phyloP scores from a whole-genome alignment of 805 yeast genomes.

The Nakazawaea wyomingensis region DNA sequence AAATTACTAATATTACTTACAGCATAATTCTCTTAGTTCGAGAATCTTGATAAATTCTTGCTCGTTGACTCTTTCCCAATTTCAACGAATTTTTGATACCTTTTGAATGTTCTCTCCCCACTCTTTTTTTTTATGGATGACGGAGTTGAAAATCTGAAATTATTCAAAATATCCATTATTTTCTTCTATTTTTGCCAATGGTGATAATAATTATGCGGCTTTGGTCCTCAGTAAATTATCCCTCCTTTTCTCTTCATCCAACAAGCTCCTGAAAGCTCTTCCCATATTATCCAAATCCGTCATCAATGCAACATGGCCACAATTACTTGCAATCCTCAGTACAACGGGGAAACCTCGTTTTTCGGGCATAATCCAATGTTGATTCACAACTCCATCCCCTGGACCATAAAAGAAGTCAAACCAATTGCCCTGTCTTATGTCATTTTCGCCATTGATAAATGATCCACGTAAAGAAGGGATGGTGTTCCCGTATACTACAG shows the following conservation, averaged over 20 bases:
- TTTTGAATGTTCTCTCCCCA: background rate
- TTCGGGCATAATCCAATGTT: constrained; percentile 78
- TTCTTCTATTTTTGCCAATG: too few species aligned
- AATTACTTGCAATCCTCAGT: constrained; percentile 56
- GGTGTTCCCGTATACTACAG: constrained; percentile 71
- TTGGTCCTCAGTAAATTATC: background rate
- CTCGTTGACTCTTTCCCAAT: too few species aligned
- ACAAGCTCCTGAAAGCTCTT: constrained; percentile 58
- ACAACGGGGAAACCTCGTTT: constrained; percentile 65
- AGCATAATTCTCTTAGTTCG: background rate
- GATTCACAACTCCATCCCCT: constrained; percentile 92
- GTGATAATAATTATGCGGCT: too few species aligned
- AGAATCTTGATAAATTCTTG: too few species aligned
- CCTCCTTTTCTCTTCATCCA: constrained; percentile 48
- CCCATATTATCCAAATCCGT: constrained; percentile 71
- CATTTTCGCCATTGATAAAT: constrained; percentile 54
- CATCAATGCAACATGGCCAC: constrained; percentile 79
- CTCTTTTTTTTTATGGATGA: too few species aligned
- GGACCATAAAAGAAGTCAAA: constrained; percentile 78
- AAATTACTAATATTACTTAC: background rate
- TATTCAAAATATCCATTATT: too few species aligned
- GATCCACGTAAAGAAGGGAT: constrained; percentile 87
- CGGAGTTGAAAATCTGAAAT: too few species aligned
- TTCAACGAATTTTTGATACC: too few species aligned
- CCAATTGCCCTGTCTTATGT: constrained; percentile 66